Conservation (phyloP, 2,329 filamentous ascomycete species). For the Trichoderma sp. region DNA sequence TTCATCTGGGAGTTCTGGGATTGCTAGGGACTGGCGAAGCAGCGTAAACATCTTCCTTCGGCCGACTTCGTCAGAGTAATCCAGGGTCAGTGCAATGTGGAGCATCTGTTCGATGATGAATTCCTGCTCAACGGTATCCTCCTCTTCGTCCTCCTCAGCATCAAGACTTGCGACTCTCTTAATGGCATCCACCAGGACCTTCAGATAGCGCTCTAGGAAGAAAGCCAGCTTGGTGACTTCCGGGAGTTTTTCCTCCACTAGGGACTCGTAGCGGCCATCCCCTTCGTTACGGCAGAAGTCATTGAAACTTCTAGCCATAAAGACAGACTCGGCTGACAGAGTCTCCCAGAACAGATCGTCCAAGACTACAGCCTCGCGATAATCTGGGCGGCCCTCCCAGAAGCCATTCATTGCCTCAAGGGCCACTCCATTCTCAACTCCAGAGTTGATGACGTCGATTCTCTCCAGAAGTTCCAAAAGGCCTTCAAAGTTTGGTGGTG, state of each 20-base stretch:
- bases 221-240: constrained; percentile 90
- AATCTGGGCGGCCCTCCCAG: constrained; percentile 88
- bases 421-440: constrained; percentile 83
- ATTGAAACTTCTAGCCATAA: constrained; percentile 89
- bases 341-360: constrained; percentile 77
- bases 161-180: constrained; percentile 54
- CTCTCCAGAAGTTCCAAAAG: constrained; percentile 88
- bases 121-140: constrained; percentile 84
- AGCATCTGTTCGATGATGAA: constrained; percentile 95
- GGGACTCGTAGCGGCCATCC: constrained; percentile 68
- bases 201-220: constrained; percentile 77
- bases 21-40: constrained; percentile 78
- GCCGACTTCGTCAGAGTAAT: constrained; percentile 97
- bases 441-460: constrained; percentile 88
- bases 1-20: constrained; percentile 85
- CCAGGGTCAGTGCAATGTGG: constrained; percentile 84
- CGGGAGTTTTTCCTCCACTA: constrained; percentile 89
- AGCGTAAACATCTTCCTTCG: constrained; percentile 93
- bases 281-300: constrained; percentile 79
- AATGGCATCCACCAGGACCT: constrained; percentile 62
- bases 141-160: constrained; percentile 64
- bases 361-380: constrained; percentile 68
- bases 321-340: constrained; percentile 78
- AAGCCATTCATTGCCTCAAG: constrained; percentile 94
- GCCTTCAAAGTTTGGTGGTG: constrained; percentile 71